Evolutionary conservation across 1,284 basidiomycete species (phyloP), one percentile per base, ranked within the genome.

Genomic region (Ustilago loliicola): DNA sequence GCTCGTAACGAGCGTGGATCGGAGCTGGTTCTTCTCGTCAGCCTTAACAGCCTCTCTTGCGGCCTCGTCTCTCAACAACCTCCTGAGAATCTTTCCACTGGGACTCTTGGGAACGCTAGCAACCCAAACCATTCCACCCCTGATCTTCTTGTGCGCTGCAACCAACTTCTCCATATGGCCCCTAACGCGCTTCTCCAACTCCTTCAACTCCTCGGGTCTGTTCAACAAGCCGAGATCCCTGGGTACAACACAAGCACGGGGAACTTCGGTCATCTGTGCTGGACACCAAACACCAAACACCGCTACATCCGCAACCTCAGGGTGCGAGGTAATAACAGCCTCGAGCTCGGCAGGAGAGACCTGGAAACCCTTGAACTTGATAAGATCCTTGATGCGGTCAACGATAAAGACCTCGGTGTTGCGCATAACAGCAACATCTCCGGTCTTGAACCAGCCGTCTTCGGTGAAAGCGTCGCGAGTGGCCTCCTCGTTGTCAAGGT

Each of bases 131-230:
- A 85, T 79, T 21, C 85, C 86, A 21, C 87, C 87, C 10, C 85
- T 63, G 8, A 87, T 79, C 66, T 83, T 83, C 77, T 87, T 87
- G 78, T 87, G 86, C 13, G 81, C 80, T 2, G 86, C 85, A 17
- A 87, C 83, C 1, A 72, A 54, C 64, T 61, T 72, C 34, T 76
- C 73, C 65, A 76, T 71, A 50, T 76, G 68, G 17, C 36, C 13
- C 11, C 73, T 50, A 13, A 76, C 68, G 11, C 73, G 30, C 54
- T 64, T 67, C 34, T 82, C 79, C 15, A 65, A 61, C 27, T 77
- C 75, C 56, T 86, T 75, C 73, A 83, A 87, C 13, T 61, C 66
- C 27, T 82, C 63, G 21, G 87, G 80, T 48, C 71, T 59, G 60
- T 85, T 79, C 30, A 65, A 64, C 48, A 86, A 54, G 15, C 56